Evolutionary conservation across 805 yeast genomes (phyloP).

Genomic region (Barnettozyma populi): DNA sequence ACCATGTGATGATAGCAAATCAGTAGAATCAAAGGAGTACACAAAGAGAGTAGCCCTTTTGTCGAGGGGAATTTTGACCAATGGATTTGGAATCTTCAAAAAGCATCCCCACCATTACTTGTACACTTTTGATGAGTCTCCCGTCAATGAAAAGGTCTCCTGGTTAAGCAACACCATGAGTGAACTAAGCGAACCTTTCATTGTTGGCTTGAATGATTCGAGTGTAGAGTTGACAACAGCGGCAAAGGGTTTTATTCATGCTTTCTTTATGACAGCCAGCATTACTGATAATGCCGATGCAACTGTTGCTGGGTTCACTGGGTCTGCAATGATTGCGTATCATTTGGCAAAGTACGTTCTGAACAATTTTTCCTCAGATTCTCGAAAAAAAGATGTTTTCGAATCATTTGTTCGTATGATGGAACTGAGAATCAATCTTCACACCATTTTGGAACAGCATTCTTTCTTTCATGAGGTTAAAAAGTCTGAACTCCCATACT

Average conservation of each 20-base stretch:
- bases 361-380: conserved; percentile 25
- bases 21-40: conserved; percentile 13
- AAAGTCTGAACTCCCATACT: conserved; percentile 25
- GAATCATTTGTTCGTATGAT: conserved; percentile 36
- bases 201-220: conserved; percentile 33
- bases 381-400: conserved; percentile 31
- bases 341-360: conserved; percentile 32
- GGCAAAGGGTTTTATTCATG: conserved; percentile 31
- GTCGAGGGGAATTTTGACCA: conserved; percentile 25
- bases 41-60: conserved; percentile 11
- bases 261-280: conserved; percentile 27
- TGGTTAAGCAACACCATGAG: neutral
- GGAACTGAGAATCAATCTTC: conserved; percentile 31
- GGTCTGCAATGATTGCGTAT: conserved; percentile 34
- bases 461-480: conserved; percentile 21
- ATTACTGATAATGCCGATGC: conserved; percentile 26
- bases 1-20: conserved; percentile 13
- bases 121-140: conserved; percentile 2
- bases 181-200: conserved; percentile 30
- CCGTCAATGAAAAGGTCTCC: conserved; percentile 7
- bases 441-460: conserved; percentile 23
- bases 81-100: conserved; percentile 28
- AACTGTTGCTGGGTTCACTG: conserved; percentile 33
- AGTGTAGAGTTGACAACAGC: conserved; percentile 32
- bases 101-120: conserved; percentile 31